These are phyloP conservation scores for Coniochaeta ligniaria DNA, from an alignment of 2,329 filamentous ascomycete species.

Conservation along the genomic window DNA sequence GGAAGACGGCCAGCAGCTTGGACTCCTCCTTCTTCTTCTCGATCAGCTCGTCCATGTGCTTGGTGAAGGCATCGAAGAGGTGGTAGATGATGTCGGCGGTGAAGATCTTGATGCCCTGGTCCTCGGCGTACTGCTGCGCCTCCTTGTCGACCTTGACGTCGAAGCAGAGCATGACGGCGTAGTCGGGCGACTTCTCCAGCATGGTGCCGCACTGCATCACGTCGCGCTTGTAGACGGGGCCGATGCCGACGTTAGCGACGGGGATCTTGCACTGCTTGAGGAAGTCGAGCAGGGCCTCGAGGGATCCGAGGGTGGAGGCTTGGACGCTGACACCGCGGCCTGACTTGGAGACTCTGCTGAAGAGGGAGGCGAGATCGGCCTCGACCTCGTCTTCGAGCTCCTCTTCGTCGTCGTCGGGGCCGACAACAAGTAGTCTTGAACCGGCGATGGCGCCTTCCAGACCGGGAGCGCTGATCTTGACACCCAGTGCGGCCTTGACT, in stretches of 20 bases:
- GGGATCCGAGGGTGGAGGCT: slow-evolving; percentile 91
- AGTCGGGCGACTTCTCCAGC: slow-evolving; percentile 92
- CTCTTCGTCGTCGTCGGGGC: slow-evolving; percentile 91
- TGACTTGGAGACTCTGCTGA: slow-evolving; percentile 85
- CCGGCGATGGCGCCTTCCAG: slow-evolving; percentile 95
- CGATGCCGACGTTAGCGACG: slow-evolving; percentile 93
- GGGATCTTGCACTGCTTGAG: slow-evolving; percentile 94
- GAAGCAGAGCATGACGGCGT: slow-evolving; percentile 99
- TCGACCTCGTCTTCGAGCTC: slow-evolving; percentile 96
- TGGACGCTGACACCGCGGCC: slow-evolving; percentile 95
- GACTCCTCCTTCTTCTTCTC: slow-evolving; percentile 95
- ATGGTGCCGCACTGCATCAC: slow-evolving; percentile 93
- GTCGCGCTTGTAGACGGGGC: slow-evolving; percentile 95
- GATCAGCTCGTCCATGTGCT: slow-evolving; percentile 80
- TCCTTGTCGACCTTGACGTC: slow-evolving; percentile 99
- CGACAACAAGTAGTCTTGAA: slow-evolving; percentile 88
- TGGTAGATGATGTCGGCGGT: slow-evolving; percentile 99
- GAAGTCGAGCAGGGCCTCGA: slow-evolving; percentile 95
- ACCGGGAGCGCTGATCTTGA: slow-evolving; percentile 96
- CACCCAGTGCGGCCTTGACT: slow-evolving; percentile 95
- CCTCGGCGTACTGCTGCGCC: slow-evolving; percentile 81
- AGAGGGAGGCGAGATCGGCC: slow-evolving; percentile 83
- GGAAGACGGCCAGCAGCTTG: slow-evolving; percentile 94
- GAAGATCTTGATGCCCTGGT: slow-evolving; percentile 95
- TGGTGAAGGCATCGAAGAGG: slow-evolving; percentile 92